Conservation (phyloP, 108 stramenopile species). For the Nitzschia putrida region DNA sequence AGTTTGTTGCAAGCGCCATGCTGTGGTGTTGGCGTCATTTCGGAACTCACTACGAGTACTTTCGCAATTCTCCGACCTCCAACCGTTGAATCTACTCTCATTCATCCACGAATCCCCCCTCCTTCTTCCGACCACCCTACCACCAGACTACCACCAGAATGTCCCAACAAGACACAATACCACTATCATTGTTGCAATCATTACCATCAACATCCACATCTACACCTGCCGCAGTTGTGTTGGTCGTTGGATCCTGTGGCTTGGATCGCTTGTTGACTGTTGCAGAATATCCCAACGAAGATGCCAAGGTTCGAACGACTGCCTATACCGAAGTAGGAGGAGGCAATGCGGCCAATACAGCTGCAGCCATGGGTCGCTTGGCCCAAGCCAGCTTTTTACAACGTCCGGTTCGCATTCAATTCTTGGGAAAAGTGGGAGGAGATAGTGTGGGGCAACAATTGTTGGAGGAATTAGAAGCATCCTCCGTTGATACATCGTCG, state of each 20-base stretch:
- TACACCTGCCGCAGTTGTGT: no score
- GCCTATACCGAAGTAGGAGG: constrained; percentile 56
- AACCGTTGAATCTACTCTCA: no score
- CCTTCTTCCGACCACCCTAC: no score
- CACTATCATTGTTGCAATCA: no score
- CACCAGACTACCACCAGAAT: no score
- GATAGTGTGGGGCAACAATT: constrained; percentile 38
- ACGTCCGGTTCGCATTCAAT: constrained; percentile 26
- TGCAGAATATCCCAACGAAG: constrained; percentile 39
- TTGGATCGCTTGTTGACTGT: constrained; percentile 53
- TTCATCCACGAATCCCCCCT: no score
- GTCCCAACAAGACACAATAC: no score
- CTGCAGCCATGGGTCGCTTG: constrained; percentile 42
- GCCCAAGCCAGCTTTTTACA: constrained; percentile 2
- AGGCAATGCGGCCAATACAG: constrained; percentile 58
- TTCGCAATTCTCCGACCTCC: no score
- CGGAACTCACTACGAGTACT: no score
- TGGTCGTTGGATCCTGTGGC: constrained; percentile 49
- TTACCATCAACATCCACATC: no score
- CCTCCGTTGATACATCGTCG: constrained; percentile 40
- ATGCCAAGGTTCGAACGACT: constrained; percentile 49
- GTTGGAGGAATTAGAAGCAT: constrained; percentile 26
- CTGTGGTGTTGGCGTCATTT: no score
- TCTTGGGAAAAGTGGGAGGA: constrained; percentile 44
- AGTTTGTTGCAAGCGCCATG: no score